Conservation (phyloP, 2,329 filamentous ascomycete genomes). For the Neonectria neomacrospora region DNA sequence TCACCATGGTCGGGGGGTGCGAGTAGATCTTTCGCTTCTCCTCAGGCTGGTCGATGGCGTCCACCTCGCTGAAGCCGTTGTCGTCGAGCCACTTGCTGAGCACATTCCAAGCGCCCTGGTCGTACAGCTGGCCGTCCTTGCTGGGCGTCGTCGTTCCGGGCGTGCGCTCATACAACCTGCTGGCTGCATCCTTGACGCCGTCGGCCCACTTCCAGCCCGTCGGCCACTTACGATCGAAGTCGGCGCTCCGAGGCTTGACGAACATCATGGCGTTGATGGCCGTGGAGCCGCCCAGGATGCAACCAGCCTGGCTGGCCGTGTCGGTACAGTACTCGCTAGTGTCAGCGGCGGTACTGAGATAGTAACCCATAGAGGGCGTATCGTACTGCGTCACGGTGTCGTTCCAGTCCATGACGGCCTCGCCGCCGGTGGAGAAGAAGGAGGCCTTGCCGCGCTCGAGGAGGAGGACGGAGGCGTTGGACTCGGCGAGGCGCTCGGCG, state of each 20-base stretch:
- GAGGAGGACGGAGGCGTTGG: slow-evolving; percentile 72
- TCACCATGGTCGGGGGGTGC: slow-evolving; percentile 61
- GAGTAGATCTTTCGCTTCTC: slow-evolving; percentile 74
- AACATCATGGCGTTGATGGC: slow-evolving; percentile 76
- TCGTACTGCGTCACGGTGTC: slow-evolving; percentile 75
- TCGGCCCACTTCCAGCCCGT: slow-evolving; percentile 71
- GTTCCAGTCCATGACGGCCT: slow-evolving; percentile 72
- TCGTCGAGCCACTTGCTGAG: slow-evolving; percentile 67
- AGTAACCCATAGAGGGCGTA: slow-evolving; percentile 76
- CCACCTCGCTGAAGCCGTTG: slow-evolving; percentile 71
- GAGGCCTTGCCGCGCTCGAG: slow-evolving; percentile 65
- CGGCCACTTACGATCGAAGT: slow-evolving; percentile 81
- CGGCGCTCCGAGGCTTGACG: slow-evolving; percentile 72
- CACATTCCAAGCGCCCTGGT: slow-evolving; percentile 73
- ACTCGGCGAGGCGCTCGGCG: slow-evolving; percentile 67
- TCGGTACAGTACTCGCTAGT: slow-evolving; percentile 73
- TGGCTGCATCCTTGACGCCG: slow-evolving; percentile 69
- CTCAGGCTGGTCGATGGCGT: slow-evolving; percentile 68
- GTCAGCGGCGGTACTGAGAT: slow-evolving; percentile 72
- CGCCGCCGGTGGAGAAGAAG: slow-evolving; percentile 72
- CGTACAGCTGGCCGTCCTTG: slow-evolving; percentile 72
- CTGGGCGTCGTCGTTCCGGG: slow-evolving; percentile 75
- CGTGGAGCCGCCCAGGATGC: slow-evolving; percentile 74
- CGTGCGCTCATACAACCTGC: slow-evolving; percentile 74
- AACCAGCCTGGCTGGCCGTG: slow-evolving; percentile 78